Base-by-base conservation (phyloP, 208 protist species). In the Crithidia expoeki region DNA sequence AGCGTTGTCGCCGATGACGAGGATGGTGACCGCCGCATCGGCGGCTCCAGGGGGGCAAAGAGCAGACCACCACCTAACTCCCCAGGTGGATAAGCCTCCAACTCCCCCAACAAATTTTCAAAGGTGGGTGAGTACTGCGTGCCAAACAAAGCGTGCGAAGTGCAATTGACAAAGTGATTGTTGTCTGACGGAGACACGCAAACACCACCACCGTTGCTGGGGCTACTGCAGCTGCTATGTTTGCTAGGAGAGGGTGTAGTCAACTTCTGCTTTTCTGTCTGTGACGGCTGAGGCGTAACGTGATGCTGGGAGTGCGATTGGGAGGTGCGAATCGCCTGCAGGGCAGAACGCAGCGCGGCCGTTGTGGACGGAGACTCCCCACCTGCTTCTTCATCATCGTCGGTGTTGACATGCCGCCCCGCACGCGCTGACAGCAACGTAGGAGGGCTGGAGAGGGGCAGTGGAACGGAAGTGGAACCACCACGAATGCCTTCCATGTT, bases 321-420 rank as follows among this genome's bases (percentile, higher is more conserved):
- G 25, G 62, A 50, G 27, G 56, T 50, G 62, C 51, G 44, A 21
- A 59, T 10, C 17, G 34, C 52, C 46, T 64, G 71, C 46, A 59
- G 46, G n/a, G 55, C 62, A 11, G 42, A 60, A 11, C 46, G 71
- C 19, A 21, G 33, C 27, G 62, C 71, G 7, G 60, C 71, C 21
- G 62, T 58, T 1, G 71, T 46, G 25, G 52, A 55, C 16, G 71
- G 56, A 19, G 62, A 70, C 47, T 69, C 71, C 52, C 71, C 62
- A 25, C 71, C 71, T 9, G 71, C 69, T 36, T 53, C 71, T 55
- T 76, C 71, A 34, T 70, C 71, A n/a, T 75, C 70, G 23, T 73
- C 58, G 44, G 10, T 17, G 40, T 76, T 62, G 27, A 28, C 58
- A 14, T 28, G 38, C 9, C 32, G 57, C 14, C 9, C 38, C 25